A percentile compares a stretch with the other conserved stretches of the same genome.
Evolutionary conservation across 306 rosid genomes (phyloP).

Genomic region (Dryas octopetala): DNA sequence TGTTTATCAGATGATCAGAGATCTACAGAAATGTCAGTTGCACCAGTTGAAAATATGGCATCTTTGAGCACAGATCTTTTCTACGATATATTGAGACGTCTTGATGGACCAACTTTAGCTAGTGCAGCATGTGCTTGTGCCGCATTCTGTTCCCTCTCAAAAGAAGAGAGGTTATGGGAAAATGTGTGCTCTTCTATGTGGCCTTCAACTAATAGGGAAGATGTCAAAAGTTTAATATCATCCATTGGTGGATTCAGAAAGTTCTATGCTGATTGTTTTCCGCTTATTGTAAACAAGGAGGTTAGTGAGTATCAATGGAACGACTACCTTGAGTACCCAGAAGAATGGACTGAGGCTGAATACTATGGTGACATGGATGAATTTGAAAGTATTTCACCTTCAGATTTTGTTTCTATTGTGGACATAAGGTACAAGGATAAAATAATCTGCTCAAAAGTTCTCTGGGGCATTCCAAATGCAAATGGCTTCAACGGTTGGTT

Average conservation of each 20-base stretch:
- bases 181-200: constrained; percentile 77
- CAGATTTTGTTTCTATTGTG: constrained; percentile 77
- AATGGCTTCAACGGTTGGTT: constrained; percentile 70
- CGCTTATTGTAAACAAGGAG: constrained; percentile 76
- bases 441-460: constrained; percentile 76
- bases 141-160: constrained; percentile 71
- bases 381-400: constrained; percentile 54
- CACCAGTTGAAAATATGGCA: constrained; percentile 50
- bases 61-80: constrained; percentile 74
- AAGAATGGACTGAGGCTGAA: constrained; percentile 89
- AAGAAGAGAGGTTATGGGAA: constrained; percentile 89
- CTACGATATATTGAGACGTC: constrained; percentile 78
- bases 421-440: constrained; percentile 73
- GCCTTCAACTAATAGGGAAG: constrained; percentile 88
- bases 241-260: constrained; percentile 83
- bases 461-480: constrained; percentile 85
- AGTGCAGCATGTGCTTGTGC: constrained; percentile 85
- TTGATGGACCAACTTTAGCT: constrained; percentile 80
- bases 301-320: constrained; percentile 52
- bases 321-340: constrained; percentile 57
- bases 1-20: constrained; percentile 37
- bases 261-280: constrained; percentile 87
- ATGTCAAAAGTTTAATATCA: constrained; percentile 67
- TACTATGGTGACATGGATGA: constrained; percentile 71
- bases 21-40: constrained; percentile 40